A percentile compares a stretch with the other conserved stretches of the same genome.
Evolutionary conservation across 495 filamentous ascomycete genomes (phyloP).

Genomic region (Amorphotheca resinae): DNA sequence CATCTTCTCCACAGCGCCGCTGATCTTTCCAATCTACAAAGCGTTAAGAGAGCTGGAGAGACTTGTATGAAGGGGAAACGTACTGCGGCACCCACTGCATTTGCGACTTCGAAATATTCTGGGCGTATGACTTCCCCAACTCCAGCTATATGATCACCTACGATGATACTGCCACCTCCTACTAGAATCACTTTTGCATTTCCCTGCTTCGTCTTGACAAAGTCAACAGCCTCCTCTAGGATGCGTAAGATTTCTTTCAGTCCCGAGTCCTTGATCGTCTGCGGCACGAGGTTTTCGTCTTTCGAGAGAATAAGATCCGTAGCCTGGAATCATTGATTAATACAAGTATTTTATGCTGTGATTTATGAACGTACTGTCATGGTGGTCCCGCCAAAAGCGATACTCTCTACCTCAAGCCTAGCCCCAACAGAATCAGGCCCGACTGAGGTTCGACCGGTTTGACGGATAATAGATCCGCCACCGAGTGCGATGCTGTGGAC

Average conservation of each 20-base stretch:
- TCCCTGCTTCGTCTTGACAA: constrained; percentile 36
- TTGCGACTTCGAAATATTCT: constrained; percentile 16
- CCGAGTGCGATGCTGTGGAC: constrained; percentile 41
- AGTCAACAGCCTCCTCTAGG: constrained; percentile 35
- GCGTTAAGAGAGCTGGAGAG: background rate
- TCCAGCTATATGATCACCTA: constrained; percentile 23
- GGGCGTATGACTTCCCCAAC: constrained; percentile 27
- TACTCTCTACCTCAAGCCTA: constrained; percentile 24
- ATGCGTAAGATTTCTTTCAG: constrained; percentile 24
- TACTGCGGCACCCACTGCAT: constrained; percentile 20
- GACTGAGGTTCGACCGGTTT: constrained; percentile 21
- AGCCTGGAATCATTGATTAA: constrained; percentile 7
- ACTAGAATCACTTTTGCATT: constrained; percentile 35
- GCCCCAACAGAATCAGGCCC: constrained; percentile 36
- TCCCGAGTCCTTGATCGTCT: constrained; percentile 7
- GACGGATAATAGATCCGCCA: constrained; percentile 36
- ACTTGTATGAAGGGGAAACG: constrained; percentile 1
- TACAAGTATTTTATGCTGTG: background rate
- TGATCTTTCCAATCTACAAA: constrained; percentile 16
- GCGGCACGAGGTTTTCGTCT: background rate
- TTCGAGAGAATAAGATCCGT: constrained; percentile 12
- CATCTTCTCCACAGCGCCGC: constrained; percentile 15
- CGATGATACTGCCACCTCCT: constrained; percentile 31
- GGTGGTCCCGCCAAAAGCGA: constrained; percentile 39
- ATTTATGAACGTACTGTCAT: constrained; percentile 34